Base-by-base conservation (phyloP, 2,329 filamentous ascomycete genomes). In the Cladorrhinum sp. region DNA sequence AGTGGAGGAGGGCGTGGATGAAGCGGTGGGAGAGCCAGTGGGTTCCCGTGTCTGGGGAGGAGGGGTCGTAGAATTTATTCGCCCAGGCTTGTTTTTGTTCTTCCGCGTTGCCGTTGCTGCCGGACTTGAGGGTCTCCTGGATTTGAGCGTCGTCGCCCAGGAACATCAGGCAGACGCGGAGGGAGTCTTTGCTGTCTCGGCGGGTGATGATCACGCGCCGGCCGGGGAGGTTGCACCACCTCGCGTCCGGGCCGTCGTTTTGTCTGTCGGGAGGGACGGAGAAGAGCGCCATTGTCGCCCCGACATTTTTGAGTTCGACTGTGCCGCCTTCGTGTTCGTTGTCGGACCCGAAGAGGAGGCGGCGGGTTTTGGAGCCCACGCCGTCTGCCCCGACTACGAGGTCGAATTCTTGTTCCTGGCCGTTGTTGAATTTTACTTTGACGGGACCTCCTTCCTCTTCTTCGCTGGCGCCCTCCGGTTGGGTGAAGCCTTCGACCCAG, bases 311-410 rank as follows among this genome's bases (percentile, higher is more conserved):
- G 49, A 24, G 21, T 49, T 46, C 30, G 30, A 21, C 30, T 8
- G 26, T 5, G 26, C 4, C 4, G 4, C 18, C n/a, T 48, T 2
- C 24, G 16, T 16, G n/a, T 55, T 60, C 62, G 55, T 67, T 60
- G 12, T 66, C 58, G 6, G 23, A 28, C 14, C 69, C 69, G 2
- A 77, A 64, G 48, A 79, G 74, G 26, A 73, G 68, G 51, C 68
- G 73, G 26, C 80, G 74, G 16, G 79, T 77, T 21, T 74, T 74
- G 0, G 82, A 85, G 1, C 76, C 73, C 18, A 80, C 75, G 0
- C 83, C 83, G 61, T 86, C 83, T 2, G 82, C 81, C 3, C 78
- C 82, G 48, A 86, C 76, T 0, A 86, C 67, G 0, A 86, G 65
- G 62, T 86, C 83, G 63, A 75, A 86, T 1, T 68, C 69, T 20